Evolutionary conservation across 2,329 filamentous ascomycete species (phyloP).

Genomic region (Diaporthe sp.): DNA sequence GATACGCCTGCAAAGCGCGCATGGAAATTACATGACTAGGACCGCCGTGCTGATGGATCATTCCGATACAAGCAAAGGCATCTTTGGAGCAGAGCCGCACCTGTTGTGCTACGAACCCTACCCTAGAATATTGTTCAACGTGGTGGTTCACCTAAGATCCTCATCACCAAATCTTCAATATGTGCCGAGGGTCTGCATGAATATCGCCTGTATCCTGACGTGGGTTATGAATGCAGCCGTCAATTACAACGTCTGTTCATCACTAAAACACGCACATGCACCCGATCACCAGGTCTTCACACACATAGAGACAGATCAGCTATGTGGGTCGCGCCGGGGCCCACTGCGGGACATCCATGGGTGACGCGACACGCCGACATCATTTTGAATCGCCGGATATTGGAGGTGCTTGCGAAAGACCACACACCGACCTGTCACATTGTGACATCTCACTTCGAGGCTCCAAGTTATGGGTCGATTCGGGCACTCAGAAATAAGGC

Average conservation of each 20-base stretch:
- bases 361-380: conserved; percentile 11
- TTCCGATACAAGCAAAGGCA: not conserved
- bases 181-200: conserved; percentile 20
- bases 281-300: not conserved
- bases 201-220: not conserved
- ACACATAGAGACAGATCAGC: not conserved
- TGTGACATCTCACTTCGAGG: conserved; percentile 24
- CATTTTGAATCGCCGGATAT: conserved; percentile 23
- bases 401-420: conserved; percentile 15
- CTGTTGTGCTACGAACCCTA: conserved; percentile 19
- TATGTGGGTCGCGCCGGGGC: not conserved
- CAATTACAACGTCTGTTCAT: not conserved
- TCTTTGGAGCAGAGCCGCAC: conserved; percentile 25
- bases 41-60: too few relatives aligned
- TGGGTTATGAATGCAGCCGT: not conserved
- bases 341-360: conserved; percentile 15
- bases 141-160: not conserved
- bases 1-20: not conserved
- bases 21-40: not conserved
- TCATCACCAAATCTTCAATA: not conserved
- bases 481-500: not conserved
- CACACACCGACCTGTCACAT: conserved; percentile 21
- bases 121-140: not conserved
- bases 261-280: not conserved
- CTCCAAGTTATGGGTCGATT: conserved; percentile 8